Base-by-base conservation (phyloP, 2,329 filamentous ascomycete species). In the Tolypocladium tropicale region DNA sequence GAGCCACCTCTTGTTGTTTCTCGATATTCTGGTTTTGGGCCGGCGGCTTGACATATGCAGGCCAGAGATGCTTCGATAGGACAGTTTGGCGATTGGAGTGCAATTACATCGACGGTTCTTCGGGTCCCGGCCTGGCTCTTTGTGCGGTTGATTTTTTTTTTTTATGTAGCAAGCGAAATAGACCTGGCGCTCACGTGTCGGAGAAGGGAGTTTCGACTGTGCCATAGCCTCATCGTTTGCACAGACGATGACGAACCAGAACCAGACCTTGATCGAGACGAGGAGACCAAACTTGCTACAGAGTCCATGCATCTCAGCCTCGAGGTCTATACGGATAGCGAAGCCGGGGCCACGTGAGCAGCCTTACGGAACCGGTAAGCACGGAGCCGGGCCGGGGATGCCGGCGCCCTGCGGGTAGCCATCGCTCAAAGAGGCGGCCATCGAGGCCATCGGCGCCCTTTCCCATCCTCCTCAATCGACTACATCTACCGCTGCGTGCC, bases 21-120 rank as follows among this genome's bases (percentile, higher is more conserved):
- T 53, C 25, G 33, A 51, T 52, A 50, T 56, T 55, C 39, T 58
- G 54, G 34, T 54, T 54, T 63, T 64, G 62, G 64, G 64, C 60
- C 61, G 60, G 65, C 67, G 62, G 67, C 64, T 68, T 68, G 63
- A 68, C 68, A 68, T 65, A 70, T 69, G 63, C 67, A 67, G 65
- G 46, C 65, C 65, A 66, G 67, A 67, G 67, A 67, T 70, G 64
- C 67, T 73, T 76, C 66, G 70, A 76, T 76, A 76, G 74, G 74
- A 74, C 71, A 69, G 67, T 75, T 74, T 74, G 75, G 76, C 76
- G 74, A 77, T 72, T 72, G 75, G 74, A 74, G 74, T 77, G 75
- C 69, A 75, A 73, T 75, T 73, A 71, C 70, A 69, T 70, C 62
- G 65, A 65, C 68, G 64, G 60, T 67, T 60, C 60, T 60, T 57